Conservation (phyloP, 1,284 basidiomycete species). For the Ceratobasidium theobromae region DNA sequence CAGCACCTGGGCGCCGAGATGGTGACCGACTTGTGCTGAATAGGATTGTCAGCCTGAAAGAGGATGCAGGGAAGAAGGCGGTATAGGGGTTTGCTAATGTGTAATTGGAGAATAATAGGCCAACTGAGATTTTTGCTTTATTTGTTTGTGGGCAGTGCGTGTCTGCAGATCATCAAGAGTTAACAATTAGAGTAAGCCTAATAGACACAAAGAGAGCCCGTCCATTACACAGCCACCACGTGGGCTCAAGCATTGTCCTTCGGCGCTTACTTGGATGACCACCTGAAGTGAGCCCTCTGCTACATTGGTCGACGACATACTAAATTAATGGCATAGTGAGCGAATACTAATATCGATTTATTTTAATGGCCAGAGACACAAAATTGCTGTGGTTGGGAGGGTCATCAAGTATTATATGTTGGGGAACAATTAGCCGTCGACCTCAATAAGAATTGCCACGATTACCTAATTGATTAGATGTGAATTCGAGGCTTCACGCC, state of each 20-base stretch:
- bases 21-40: constrained; percentile 87
- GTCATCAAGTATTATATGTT: too few relatives aligned
- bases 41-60: constrained; percentile 92
- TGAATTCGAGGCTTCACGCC: constrained; percentile 23
- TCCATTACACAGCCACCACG: constrained; percentile 15
- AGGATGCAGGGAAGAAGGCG: constrained; percentile 80
- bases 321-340: neutral
- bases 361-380: too few relatives aligned
- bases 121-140: neutral
- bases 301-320: neutral
- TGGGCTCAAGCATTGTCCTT: constrained; percentile 7
- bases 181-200: constrained; percentile 3
- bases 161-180: constrained; percentile 5
- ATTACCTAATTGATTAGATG: neutral
- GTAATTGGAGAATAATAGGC: neutral
- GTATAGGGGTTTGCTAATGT: neutral
- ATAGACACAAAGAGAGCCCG: constrained; percentile 13
- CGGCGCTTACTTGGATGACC: constrained; percentile 4
- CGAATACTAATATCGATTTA: too few relatives aligned
- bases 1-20: constrained; percentile 51
- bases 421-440: too few relatives aligned
- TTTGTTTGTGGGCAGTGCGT: neutral
- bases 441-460: too few relatives aligned
- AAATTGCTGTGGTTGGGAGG: too few relatives aligned
- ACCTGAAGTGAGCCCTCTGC: neutral